Evolutionary conservation across 2,329 filamentous ascomycete species (phyloP), one percentile per base, ranked within the genome.

Genomic region (Fonsecaea erecta): DNA sequence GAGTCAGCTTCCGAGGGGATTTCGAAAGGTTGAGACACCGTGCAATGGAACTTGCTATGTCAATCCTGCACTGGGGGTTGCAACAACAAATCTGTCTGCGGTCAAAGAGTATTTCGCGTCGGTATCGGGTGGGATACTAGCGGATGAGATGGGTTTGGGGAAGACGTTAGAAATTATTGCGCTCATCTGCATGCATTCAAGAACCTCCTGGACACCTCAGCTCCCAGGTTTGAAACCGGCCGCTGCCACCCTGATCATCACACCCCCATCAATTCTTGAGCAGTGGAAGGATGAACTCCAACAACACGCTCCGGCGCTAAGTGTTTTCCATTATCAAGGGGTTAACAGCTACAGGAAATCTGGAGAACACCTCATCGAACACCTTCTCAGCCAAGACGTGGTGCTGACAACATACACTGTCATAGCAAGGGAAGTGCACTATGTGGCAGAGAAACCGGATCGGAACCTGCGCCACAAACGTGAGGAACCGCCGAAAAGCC

Each of bases 391-490:
- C 24, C 74, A 77, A 64, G 86, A 88, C 72, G 82, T 88, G 40
- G 85, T 89, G 2, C 74, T 89, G 24, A 87, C 85, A 1, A 88
- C 86, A 0, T 89, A 89, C 74, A 83, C 83, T 56, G 86, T 93
- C 1, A 83, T 98, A n/a, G 86, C 89, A 0, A 82, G 84, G 9
- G 95, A 99, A 73, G 83, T 98, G 2, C 87, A 97, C 76, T 93
- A 89, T 74, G 87, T 92, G 0, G 80, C 83, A 8, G 83, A 87
- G 9, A 87, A 88, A 8, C 92, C 93, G 0, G 84, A 89, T 52
- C 88, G 94, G 1, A 84, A 87, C 68, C 84, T 93, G 58, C 85
- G 89, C 7, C 77, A 82, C 61, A 86, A 88, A 32, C 87, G 85
- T 62, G 89, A 91, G 62, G 82, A 87, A 65, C 84, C 88, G 30